Conservation (phyloP, 2,329 filamentous ascomycete genomes). For the Tolypocladium paradoxum region DNA sequence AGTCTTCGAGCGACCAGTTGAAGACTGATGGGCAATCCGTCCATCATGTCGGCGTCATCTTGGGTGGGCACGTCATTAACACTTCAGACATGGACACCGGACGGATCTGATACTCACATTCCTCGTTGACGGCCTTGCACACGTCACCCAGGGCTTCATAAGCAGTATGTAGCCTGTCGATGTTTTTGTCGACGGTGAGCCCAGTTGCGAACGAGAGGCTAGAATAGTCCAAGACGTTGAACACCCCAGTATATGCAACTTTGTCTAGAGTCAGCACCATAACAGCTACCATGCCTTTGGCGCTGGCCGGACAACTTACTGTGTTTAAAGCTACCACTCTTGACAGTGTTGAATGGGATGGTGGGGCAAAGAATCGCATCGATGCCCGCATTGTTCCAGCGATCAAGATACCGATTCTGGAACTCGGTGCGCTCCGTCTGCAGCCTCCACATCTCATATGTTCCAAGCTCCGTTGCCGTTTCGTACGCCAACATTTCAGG, state of each 20-base stretch:
- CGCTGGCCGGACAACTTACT: constrained; percentile 16
- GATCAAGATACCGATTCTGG: constrained; percentile 34
- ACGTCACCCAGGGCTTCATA: constrained; percentile 24
- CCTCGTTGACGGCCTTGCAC: constrained; percentile 26
- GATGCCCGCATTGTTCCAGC: constrained; percentile 35
- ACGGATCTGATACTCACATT: constrained; percentile 25
- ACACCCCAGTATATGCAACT: constrained; percentile 41
- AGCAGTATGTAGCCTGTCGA: constrained; percentile 20
- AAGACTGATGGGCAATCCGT: constrained; percentile 31
- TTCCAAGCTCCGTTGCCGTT: constrained; percentile 25
- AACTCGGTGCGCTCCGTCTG: constrained; percentile 33
- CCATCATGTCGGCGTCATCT: constrained; percentile 28
- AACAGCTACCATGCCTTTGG: too few species aligned
- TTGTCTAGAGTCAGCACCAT: background rate
- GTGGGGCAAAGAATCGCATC: constrained; percentile 54
- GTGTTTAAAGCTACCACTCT: constrained; percentile 32
- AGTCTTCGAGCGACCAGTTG: constrained; percentile 31
- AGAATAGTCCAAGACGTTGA: constrained; percentile 37
- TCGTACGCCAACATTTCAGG: constrained; percentile 25
- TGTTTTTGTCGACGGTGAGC: constrained; percentile 24
- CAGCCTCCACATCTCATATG: constrained; percentile 36
- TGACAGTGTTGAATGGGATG: constrained; percentile 31
- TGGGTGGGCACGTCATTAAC: background rate
- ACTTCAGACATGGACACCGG: background rate
- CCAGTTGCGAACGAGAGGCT: constrained; percentile 36